Base-by-base conservation (phyloP, 2,329 filamentous ascomycete genomes). In the Podosphaera fusca region DNA sequence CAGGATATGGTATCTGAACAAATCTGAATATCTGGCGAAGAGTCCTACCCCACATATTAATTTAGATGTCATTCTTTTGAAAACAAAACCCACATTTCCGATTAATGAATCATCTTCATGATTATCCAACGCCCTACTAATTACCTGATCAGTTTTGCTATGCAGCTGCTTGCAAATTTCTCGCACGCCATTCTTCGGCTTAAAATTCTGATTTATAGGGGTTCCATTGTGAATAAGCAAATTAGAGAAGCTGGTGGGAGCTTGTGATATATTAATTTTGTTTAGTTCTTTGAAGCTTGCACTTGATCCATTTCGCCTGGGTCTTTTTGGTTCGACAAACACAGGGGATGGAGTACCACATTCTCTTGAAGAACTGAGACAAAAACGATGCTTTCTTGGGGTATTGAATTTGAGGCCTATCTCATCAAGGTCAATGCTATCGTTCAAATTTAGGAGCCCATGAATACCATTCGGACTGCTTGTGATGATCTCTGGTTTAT, bases 371-470 rank as follows among this genome's bases (percentile, higher is more conserved):
- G 3, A 14, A 42, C n/a, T 14, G n/a, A 42, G 54, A 29, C 35
- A 14, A 5, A 10, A 10, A 30, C 51, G 61, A 50, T 58, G 61
- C 58, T 68, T 69, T 57, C 64, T 67, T 1, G 68, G 68, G 7
- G 68, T 69, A 46, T 61, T 58, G 10, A 67, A 61, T 56, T 66
- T 67, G 45, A 65, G 59, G 3, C 67, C 67, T 58, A 69, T 67
- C 29, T 68, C 67, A 59, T 69, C 67, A 9, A 69, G 61, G 58
- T 69, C 67, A 31, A 69, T 61, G 55, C 66, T 68, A 8, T 69
- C 66, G 21, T 57, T 55, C n/a, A 63, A 51, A 46, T 56, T 36
- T 14, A 51, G 42, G 14, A 66, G 50, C 12, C 49, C 57, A 6
- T 59, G 56, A n/a, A 64, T 56, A 10, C 58, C 59, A 36, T 64